These are phyloP conservation scores for Dothistroma pini DNA, from an alignment of 2,329 filamentous ascomycete species.

Conservation along the genomic window DNA sequence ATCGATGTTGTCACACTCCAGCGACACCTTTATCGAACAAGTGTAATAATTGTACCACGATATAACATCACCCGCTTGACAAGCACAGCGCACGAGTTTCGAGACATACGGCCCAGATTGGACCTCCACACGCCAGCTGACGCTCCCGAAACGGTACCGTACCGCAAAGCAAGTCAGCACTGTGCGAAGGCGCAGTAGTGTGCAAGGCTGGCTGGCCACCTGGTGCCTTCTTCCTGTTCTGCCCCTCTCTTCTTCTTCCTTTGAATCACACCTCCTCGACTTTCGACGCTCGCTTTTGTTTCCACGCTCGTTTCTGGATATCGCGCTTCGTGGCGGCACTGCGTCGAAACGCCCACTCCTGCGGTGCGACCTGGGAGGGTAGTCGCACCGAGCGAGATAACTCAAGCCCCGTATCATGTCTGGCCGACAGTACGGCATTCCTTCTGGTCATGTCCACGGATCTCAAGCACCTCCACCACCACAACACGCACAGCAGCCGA, in stretches of 20 bases:
- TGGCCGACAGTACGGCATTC: conserved; percentile 23
- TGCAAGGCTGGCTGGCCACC: background rate
- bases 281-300: background rate
- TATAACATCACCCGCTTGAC: too few species aligned
- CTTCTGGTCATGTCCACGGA: conserved; percentile 17
- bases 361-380: background rate
- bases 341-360: background rate
- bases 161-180: background rate
- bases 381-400: too few species aligned
- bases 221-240: background rate
- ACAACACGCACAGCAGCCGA: conserved; percentile 4
- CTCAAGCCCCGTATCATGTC: conserved; percentile 15
- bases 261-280: background rate
- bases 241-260: background rate
- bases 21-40: too few species aligned
- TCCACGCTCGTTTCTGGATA: background rate
- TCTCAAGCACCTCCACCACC: conserved; percentile 12
- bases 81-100: too few species aligned
- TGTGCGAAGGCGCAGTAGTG: background rate
- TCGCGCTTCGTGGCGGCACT: background rate
- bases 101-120: background rate
- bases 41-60: too few species aligned
- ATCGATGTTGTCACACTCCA: too few species aligned
- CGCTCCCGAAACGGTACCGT: background rate
- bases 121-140: background rate